These are phyloP conservation scores for Neurospora tetraspora DNA, from an alignment of 495 filamentous ascomycete genomes.

Conservation along the genomic window DNA sequence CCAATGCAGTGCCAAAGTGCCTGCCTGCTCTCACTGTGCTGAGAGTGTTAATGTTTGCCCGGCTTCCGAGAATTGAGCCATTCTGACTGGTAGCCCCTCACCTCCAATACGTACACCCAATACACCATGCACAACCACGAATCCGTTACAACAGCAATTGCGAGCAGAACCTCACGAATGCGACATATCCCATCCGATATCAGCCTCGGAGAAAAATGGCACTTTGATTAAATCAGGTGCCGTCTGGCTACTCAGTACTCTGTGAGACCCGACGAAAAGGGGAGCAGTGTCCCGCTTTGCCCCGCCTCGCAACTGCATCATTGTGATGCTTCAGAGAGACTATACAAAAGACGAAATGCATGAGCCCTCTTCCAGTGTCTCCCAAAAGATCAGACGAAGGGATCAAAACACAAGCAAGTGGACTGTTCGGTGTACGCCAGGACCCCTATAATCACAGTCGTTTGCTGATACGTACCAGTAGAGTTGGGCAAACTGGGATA, in stretches of 20 bases:
- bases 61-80: neutral
- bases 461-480: neutral
- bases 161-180: neutral
- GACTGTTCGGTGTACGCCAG: neutral
- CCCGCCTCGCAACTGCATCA: neutral
- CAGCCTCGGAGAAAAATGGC: neutral
- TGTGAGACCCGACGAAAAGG: neutral
- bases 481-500: neutral
- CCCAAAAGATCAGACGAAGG: neutral
- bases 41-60: neutral
- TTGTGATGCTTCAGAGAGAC: neutral
- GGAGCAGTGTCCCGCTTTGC: neutral
- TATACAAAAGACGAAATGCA: neutral
- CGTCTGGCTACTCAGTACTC: neutral
- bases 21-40: neutral
- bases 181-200: neutral
- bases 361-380: neutral
- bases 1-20: neutral
- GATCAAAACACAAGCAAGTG: neutral
- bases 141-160: neutral
- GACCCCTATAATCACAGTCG: too few relatives aligned
- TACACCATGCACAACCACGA: neutral
- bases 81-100: neutral
- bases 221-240: neutral
- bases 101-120: neutral